Evolutionary conservation across 2,329 filamentous ascomycete genomes (phyloP).

Genomic region (Penicillium sp.): DNA sequence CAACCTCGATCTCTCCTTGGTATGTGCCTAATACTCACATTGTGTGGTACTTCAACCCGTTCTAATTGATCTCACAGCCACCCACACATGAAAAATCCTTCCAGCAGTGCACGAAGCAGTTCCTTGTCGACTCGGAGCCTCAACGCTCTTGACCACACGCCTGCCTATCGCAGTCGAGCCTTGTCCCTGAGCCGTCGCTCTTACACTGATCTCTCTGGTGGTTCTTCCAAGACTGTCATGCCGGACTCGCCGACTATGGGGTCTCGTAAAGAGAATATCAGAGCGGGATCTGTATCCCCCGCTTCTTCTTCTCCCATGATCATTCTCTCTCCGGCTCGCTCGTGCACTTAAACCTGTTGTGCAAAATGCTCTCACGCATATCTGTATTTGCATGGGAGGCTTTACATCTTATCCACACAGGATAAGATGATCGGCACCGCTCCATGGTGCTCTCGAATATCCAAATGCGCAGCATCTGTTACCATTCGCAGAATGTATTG

Average conservation of each 20-base stretch:
- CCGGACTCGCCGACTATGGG: constrained; percentile 37
- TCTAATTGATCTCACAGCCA: constrained; percentile 39
- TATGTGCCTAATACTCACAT: constrained; percentile 33
- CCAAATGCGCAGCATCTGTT: constrained; percentile 14
- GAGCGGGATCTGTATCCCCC: constrained; percentile 40
- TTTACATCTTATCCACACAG: background rate
- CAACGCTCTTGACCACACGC: constrained; percentile 42
- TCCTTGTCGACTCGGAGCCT: constrained; percentile 43
- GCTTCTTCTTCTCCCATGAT: constrained; percentile 42
- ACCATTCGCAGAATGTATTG: constrained; percentile 20
- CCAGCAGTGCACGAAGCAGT: constrained; percentile 35
- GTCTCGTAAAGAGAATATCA: constrained; percentile 42
- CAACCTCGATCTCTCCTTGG: constrained; percentile 51
- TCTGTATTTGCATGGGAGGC: background rate
- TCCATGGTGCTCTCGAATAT: background rate
- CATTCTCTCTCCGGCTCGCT: constrained; percentile 37
- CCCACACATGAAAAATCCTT: constrained; percentile 41
- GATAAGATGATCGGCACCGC: background rate
- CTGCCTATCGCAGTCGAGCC: constrained; percentile 34
- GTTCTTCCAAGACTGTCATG: constrained; percentile 39
- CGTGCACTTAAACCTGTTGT: constrained; percentile 25
- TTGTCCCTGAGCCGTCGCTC: constrained; percentile 28
- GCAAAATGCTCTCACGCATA: background rate
- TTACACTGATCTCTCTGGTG: constrained; percentile 35
- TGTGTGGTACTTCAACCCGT: background rate